These are phyloP conservation scores for Nepenthes alata DNA, from an alignment of 179 eudicot species.

Conservation along the genomic window DNA sequence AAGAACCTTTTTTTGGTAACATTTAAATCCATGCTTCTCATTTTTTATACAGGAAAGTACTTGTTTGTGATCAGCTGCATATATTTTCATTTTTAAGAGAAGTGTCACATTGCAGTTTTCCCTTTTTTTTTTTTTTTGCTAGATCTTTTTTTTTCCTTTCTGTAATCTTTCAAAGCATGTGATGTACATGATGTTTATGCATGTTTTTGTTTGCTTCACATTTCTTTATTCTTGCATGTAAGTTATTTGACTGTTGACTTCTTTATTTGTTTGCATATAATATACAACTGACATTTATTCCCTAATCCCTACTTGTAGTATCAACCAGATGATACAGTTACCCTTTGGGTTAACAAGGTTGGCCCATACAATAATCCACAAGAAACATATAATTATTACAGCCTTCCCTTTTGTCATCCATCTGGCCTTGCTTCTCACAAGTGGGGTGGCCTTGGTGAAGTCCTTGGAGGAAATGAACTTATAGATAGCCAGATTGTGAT, in stretches of 20 bases:
- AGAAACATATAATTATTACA: constrained; percentile 60
- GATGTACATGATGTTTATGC: not conserved
- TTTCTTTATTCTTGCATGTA: not conserved
- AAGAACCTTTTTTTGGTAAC: too few relatives aligned
- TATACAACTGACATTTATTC: not conserved
- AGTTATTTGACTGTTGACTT: not conserved
- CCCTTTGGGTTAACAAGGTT: constrained; percentile 72
- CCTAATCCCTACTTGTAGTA: constrained; percentile 24
- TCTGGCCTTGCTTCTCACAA: constrained; percentile 41
- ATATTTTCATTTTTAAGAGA: not conserved
- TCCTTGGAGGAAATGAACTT: constrained; percentile 65
- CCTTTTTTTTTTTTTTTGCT: not conserved
- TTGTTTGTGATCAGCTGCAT: too few relatives aligned
- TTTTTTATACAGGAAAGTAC: too few relatives aligned
- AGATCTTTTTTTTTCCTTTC: not conserved
- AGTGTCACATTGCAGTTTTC: not conserved
- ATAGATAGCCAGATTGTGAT: constrained; percentile 54
- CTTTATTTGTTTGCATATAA: not conserved
- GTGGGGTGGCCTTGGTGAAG: constrained; percentile 82
- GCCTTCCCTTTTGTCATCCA: constrained; percentile 56
- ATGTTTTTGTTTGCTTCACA: not conserved
- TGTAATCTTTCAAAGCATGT: not conserved
- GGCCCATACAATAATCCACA: constrained; percentile 74
- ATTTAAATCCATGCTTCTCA: too few relatives aligned
- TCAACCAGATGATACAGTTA: constrained; percentile 34